Evolutionary conservation across 495 filamentous ascomycete species (phyloP), one percentile per base, ranked within the genome.

Genomic region (Aspergillus panamensis): DNA sequence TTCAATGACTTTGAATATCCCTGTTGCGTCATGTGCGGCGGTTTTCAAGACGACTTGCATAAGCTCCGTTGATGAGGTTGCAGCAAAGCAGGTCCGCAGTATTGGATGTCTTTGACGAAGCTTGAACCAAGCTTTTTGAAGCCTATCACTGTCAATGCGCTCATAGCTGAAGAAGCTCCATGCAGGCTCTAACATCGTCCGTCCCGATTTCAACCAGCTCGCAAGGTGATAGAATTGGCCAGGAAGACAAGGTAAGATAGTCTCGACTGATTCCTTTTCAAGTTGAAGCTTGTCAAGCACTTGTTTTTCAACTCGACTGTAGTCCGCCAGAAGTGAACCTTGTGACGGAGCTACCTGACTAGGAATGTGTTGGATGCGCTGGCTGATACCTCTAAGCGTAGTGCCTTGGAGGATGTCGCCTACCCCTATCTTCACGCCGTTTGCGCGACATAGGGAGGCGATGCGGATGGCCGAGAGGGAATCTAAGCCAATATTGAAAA

Each of bases 401-500:
- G 73, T 75, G 0, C 85, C 82, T 57, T 76, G 78, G 2, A 92
- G 69, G 45, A 94, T 80, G 33, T 88, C 82, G 8, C 87, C 81
- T 12, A 91, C 85, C 31, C 76, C 74, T 0, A 91, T 66, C 4
- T 69, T 69, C 3, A 92, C 65, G 0, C 77, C 80, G 37, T 80
- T 72, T 43, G 83, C 85, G 17, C 82, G 80, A 9, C 92, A 74
- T n/a, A 86, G 70, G 0, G 84, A 78, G 20, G 84, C 82, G 14
- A 87, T 78, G 48, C 87, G 85, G 69, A 96, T 92, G 9, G 91
- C 89, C 52, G 87, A 89, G 64, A 97, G 90, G 3, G 92, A 96
- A 66, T 97, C 92, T 35, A 96, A 77, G 7, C 93, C 92, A 7
- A 97, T 78, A 61, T 89, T 85, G 66, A 93, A 95, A 20, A 96